Base-by-base conservation (phyloP, 2,329 filamentous ascomycete species). In the Chrysoporthe austroafricana region DNA sequence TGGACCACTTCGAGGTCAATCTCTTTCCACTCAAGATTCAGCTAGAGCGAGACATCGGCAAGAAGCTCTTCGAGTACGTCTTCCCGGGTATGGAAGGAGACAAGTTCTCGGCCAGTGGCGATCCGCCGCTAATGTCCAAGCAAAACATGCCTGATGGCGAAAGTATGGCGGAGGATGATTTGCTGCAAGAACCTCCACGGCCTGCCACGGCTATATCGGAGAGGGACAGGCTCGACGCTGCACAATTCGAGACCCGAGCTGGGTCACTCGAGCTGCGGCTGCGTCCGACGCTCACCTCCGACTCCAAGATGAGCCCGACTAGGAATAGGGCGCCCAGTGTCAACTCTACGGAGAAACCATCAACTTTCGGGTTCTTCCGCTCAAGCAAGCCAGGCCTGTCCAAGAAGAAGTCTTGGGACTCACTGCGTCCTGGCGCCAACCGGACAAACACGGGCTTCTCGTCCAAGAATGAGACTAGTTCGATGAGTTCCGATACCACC, bases 1-100 rank as follows among this genome's bases (percentile, higher is more conserved):
- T 99, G 84, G 95, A 98, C 73, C 92, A 96, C 74, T 99, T 99
- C 74, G 94, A 98, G 78, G 92, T 99, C 66, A 93, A 94, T 66
- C 82, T 99, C 26, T 94, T 96, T 77, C 96, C 96, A 0, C 87
- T 99, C 77, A 96, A 94, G 78, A 90, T 99, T 32, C 96, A 99
- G 77, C 84, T 99, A 46, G 96, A 99, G 79, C 91, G 90, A 46
- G 94, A 98, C 73, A 90, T 97, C 61, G 95, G 94, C 57, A 95
- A 96, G 80, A 93, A 91, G 72, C 83, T 99, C 1, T 97, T 99
- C 73, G 94, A 97, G 79, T 99, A 99, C 79, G 93, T 99, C 73
- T 99, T 99, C 82, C 96, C 96, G 0, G 93, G 91, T 13, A 88
- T 92, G 72, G 90, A 90, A 26, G 82, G 77, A n/a, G 90, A 77